phyloP scores from a whole-genome alignment of 352 stramenopile genomes.

The Pythium coloratum region DNA sequence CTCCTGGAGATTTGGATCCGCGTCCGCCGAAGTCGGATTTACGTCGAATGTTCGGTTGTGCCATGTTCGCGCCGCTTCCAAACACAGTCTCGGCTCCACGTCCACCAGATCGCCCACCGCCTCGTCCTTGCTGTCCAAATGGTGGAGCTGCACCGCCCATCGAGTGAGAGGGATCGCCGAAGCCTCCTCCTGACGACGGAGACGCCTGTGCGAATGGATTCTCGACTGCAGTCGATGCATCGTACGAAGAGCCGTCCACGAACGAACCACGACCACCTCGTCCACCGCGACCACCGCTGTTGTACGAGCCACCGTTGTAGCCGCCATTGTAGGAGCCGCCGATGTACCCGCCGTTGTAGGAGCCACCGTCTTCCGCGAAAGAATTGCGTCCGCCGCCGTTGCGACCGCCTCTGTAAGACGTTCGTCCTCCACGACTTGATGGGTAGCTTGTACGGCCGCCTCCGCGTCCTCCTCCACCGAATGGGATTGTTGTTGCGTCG shows the following conservation, averaged over 20 bases:
- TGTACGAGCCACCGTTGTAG: neutral
- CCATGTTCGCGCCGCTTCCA: conserved; percentile 5
- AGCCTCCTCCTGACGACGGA: neutral
- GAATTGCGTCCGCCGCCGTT: conserved; percentile 9
- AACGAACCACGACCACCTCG: neutral
- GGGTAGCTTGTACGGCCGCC: conserved; percentile 11
- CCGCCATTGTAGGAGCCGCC: too few species aligned
- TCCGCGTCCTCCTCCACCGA: conserved; percentile 14
- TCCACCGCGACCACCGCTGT: neutral
- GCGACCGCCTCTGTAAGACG: conserved; percentile 12
- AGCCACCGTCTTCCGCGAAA: neutral
- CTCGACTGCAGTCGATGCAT: neutral
- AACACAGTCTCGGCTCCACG: conserved; percentile 12
- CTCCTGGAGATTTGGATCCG: conserved; percentile 1
- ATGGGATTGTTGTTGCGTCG: neutral
- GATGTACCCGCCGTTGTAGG: neutral
- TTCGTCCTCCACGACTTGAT: conserved; percentile 15
- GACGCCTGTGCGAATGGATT: conserved; percentile 9
- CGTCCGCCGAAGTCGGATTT: conserved; percentile 24
- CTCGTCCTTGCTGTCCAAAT: conserved; percentile 20
- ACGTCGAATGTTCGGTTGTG: conserved; percentile 26
- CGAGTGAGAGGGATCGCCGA: conserved; percentile 14
- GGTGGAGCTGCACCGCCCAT: neutral
- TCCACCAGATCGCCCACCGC: neutral
- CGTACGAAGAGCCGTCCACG: neutral